Evolutionary conservation across 352 stramenopile species (phyloP), one percentile per base, ranked within the genome.

Genomic region (Globisporangium alternatum): DNA sequence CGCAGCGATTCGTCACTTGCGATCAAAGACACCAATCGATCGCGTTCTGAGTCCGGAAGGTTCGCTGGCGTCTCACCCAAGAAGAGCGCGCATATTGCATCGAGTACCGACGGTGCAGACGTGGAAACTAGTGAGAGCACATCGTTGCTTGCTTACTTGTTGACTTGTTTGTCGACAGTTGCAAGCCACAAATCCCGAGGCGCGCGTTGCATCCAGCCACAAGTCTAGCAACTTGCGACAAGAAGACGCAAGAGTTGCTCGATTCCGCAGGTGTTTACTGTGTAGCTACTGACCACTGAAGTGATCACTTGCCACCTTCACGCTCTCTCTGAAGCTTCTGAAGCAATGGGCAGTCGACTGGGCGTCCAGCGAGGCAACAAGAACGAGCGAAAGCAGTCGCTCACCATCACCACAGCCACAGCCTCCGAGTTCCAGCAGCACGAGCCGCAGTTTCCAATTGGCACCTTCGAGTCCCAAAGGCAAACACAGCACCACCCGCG

Each of bases 391-490:
- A 60, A 35, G 33, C 35, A 60, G 54, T 44, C 33, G 48, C 31
- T 30, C 48, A 35, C 48, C 48, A 55, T 22, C 48, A 5, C 35
- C 7, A 41, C 35, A 15, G 12, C 35, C 35, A 41, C 35, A 15
- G 48, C 21, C 13, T 35, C 48, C 8, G 21, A 45, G 54, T 49
- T 53, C n/a, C 57, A 63, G 43, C 41, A 54, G 56, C 57, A 19
- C 6, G 21, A 51, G 39, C 28, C 17, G n/a, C 61, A 66, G 51
- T 66, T 64, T 25, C 31, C 59, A 64, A 49, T 49, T 48, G 47
- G 52, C 59, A 28, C 59, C 2, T 21, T 22, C 10, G 10, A 21
- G 25, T 21, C 15, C 49, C 30, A 56, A 22, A 48, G 10, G 30
- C 57, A 64, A 15, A 41, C 35, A 15, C 35, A 41, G 9, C 33